Percentiles rank a stretch among this genome's conserved stretches.
Evolutionary conservation across 2,329 filamentous ascomycete genomes (phyloP).

Genomic region (Sporothrix sp.): DNA sequence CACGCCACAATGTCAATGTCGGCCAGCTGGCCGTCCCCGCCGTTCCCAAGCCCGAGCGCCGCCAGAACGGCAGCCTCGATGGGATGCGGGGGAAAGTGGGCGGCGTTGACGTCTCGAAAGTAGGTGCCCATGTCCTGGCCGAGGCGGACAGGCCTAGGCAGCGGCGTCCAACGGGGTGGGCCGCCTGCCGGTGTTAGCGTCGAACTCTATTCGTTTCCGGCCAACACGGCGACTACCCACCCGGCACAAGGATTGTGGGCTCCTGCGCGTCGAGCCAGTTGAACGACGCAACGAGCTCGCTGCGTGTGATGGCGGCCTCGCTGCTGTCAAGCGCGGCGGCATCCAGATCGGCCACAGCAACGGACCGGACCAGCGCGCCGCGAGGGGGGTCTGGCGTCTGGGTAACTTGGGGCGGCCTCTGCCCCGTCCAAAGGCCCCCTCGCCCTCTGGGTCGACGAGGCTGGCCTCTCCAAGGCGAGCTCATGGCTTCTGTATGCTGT

Average conservation of each 20-base stretch:
- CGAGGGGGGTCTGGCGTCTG: slow-evolving; percentile 16
- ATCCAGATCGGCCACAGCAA: slow-evolving; percentile 15
- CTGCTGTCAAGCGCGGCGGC: slow-evolving; percentile 14
- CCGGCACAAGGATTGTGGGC: slow-evolving; percentile 26
- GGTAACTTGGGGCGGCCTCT: neutral
- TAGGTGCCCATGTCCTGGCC: slow-evolving; percentile 38
- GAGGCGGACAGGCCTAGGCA: slow-evolving; percentile 25
- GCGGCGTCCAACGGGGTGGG: slow-evolving; percentile 42
- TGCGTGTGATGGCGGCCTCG: slow-evolving; percentile 19
- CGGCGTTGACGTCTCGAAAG: slow-evolving; percentile 46
- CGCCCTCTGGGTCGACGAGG: neutral
- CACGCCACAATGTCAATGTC: slow-evolving; percentile 49
- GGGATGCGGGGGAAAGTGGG: slow-evolving; percentile 38
- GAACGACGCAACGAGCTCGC: slow-evolving; percentile 26
- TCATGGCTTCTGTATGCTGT: too few relatives aligned
- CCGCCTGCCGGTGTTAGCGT: slow-evolving; percentile 28
- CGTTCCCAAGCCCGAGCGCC: slow-evolving; percentile 29
- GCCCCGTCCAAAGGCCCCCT: neutral
- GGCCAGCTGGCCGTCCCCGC: slow-evolving; percentile 26
- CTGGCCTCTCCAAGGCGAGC: neutral
- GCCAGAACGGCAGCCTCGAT: slow-evolving; percentile 38
- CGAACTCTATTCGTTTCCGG: neutral
- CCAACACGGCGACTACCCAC: too few relatives aligned
- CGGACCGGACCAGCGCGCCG: slow-evolving; percentile 16
- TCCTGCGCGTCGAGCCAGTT: slow-evolving; percentile 26